Percentiles rank a stretch among this genome's conserved stretches.
Evolutionary conservation across 805 yeast genomes (phyloP).

Genomic region (Kluyveromyces nonfermentans): DNA sequence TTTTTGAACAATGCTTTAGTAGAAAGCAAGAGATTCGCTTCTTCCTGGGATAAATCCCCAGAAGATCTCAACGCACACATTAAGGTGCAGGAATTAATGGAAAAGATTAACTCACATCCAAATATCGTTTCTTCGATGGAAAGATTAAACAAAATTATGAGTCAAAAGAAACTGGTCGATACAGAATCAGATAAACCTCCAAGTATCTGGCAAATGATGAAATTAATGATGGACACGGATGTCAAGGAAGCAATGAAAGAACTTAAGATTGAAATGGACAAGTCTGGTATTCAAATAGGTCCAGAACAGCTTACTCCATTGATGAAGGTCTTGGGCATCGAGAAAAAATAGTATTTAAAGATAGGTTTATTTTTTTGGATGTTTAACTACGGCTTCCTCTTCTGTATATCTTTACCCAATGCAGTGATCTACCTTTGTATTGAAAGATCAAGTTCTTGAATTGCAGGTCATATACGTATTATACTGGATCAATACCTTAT

Average conservation of each 20-base stretch:
- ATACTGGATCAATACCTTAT: not conserved
- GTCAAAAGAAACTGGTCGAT: slow-evolving; percentile 14
- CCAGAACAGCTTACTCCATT: slow-evolving; percentile 23
- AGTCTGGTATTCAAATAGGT: slow-evolving; percentile 20
- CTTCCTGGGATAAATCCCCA: slow-evolving; percentile 22
- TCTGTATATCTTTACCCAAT: not conserved
- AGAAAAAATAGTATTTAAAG: slow-evolving; percentile 13
- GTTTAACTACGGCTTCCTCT: too few species aligned
- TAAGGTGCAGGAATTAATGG: slow-evolving; percentile 19
- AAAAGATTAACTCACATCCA: slow-evolving; percentile 17
- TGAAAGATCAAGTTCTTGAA: not conserved
- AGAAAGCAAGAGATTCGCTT: slow-evolving; percentile 13
- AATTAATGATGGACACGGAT: slow-evolving; percentile 21
- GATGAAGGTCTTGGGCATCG: slow-evolving; percentile 22
- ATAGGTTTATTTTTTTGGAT: too few species aligned
- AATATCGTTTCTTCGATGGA: slow-evolving; percentile 14
- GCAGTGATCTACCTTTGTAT: not conserved
- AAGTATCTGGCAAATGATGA: slow-evolving; percentile 19
- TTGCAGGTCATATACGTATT: not conserved
- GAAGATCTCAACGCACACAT: slow-evolving; percentile 20
- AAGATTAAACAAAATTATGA: slow-evolving; percentile 14
- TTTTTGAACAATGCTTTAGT: slow-evolving; percentile 8
- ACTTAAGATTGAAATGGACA: slow-evolving; percentile 18
- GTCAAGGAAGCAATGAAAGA: slow-evolving; percentile 19
- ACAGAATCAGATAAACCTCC: slow-evolving; percentile 12